Conservation (phyloP, 495 filamentous ascomycete species). For the Talaromyces thailandensis region DNA sequence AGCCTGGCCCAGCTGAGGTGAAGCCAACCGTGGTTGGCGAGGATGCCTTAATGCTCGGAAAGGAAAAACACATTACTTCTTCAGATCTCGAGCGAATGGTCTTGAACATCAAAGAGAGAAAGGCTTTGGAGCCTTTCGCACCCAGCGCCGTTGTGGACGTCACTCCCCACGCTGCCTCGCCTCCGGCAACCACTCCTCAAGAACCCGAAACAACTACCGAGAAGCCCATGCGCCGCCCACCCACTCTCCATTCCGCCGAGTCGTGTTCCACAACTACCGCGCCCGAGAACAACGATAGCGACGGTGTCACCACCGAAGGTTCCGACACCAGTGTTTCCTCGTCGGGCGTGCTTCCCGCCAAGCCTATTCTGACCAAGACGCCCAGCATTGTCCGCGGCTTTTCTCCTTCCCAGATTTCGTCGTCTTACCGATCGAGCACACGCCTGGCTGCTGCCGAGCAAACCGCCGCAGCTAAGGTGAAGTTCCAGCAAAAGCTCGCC, state of each 20-base stretch:
- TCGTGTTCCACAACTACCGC: constrained; percentile 43
- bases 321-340: constrained; percentile 48
- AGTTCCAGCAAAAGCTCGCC: constrained; percentile 34
- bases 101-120: constrained; percentile 71
- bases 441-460: constrained; percentile 39
- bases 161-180: constrained; percentile 29
- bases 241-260: constrained; percentile 34
- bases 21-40: constrained; percentile 37
- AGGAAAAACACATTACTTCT: constrained; percentile 86
- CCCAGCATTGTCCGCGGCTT: constrained; percentile 84
- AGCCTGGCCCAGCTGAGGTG: constrained; percentile 33
- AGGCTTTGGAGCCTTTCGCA: constrained; percentile 50
- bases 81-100: constrained; percentile 85
- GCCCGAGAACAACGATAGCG: constrained; percentile 40
- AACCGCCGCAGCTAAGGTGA: constrained; percentile 32
- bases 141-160: constrained; percentile 24
- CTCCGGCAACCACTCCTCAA: constrained; percentile 32
- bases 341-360: constrained; percentile 22
- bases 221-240: constrained; percentile 11
- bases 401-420: constrained; percentile 66
- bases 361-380: constrained; percentile 44
- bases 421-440: constrained; percentile 58
- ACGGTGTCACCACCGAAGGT: constrained; percentile 19
- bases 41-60: constrained; percentile 45
- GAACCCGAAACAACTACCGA: constrained; percentile 17